phyloP scores from a whole-genome alignment of 306 rosid genomes.

The Morella rubra region DNA sequence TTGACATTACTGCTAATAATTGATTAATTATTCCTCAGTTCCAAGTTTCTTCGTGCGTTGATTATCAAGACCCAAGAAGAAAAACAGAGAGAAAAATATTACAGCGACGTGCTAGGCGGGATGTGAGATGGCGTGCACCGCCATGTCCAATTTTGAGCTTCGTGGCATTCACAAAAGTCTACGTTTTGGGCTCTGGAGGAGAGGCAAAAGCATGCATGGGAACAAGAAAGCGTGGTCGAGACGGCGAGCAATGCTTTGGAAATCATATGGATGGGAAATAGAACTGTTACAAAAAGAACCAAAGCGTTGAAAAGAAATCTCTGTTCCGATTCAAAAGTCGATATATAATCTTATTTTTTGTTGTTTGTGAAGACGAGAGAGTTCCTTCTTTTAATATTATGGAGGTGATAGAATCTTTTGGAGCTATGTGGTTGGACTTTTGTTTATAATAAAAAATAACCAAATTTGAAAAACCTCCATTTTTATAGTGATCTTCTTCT shows the following conservation, averaged over 20 bases:
- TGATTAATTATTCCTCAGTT: conserved; percentile 37
- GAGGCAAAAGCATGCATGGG: conserved; percentile 38
- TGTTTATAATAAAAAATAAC: conserved; percentile 25
- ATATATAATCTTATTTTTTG: conserved; percentile 16
- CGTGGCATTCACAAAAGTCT: conserved; percentile 29
- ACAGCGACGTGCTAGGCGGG: conserved; percentile 64
- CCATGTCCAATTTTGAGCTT: conserved; percentile 34
- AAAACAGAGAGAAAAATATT: neutral
- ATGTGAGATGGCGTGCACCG: conserved; percentile 61
- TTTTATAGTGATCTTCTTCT: conserved; percentile 28
- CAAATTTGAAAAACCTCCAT: conserved; percentile 42
- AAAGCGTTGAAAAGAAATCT: conserved; percentile 40
- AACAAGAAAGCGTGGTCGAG: conserved; percentile 70
- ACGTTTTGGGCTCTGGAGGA: conserved; percentile 30
- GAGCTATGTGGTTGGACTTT: conserved; percentile 44
- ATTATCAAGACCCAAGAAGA: conserved; percentile 14
- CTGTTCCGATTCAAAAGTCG: conserved; percentile 33
- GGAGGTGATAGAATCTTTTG: conserved; percentile 40
- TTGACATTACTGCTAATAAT: conserved; percentile 37
- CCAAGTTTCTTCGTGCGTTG: conserved; percentile 45
- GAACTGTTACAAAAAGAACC: conserved; percentile 14
- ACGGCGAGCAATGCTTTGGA: conserved; percentile 66
- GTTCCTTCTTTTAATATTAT: neutral
- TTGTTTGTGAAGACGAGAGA: neutral
- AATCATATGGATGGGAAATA: conserved; percentile 31